Percentiles rank a stretch among this genome's conserved stretches.
Conservation (phyloP, 352 stramenopile genomes). For the Phytophthora aleatoria region DNA sequence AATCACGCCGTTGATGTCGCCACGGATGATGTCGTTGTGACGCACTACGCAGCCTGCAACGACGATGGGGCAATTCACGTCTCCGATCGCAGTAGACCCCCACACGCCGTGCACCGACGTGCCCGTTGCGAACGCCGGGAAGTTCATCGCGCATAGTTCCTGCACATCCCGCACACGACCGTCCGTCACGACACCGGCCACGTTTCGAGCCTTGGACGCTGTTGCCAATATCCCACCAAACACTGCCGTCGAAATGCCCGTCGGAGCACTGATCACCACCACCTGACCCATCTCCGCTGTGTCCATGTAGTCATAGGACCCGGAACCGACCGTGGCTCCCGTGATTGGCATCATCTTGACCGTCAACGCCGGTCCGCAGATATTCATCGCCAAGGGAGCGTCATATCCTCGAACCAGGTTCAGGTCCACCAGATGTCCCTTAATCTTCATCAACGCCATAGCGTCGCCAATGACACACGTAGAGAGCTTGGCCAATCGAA, state of each 20-base stretch:
- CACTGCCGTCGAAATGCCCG: conserved; percentile 60
- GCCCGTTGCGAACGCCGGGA: conserved; percentile 69
- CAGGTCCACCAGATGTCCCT: conserved; percentile 79
- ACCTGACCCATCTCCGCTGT: conserved; percentile 78
- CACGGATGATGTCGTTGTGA: conserved; percentile 80
- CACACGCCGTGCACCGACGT: conserved; percentile 77
- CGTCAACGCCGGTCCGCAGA: conserved; percentile 79
- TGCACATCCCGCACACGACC: conserved; percentile 80
- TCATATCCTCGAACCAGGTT: conserved; percentile 77
- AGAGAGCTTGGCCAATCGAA: conserved; percentile 80
- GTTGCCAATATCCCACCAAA: conserved; percentile 77
- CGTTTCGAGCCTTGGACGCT: conserved; percentile 66
- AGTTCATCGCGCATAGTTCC: conserved; percentile 66
- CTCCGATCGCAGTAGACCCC: conserved; percentile 62
- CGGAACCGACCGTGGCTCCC: conserved; percentile 25
- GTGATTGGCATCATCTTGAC: conserved; percentile 80
- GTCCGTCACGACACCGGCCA: conserved; percentile 73
- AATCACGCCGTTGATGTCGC: conserved; percentile 82
- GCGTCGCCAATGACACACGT: conserved; percentile 84
- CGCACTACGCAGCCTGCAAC: conserved; percentile 80
- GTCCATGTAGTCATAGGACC: conserved; percentile 80
- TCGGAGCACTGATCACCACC: conserved; percentile 74
- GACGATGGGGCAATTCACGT: conserved; percentile 70
- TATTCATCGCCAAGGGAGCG: conserved; percentile 73
- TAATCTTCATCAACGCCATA: conserved; percentile 81